Evolutionary conservation across 2,329 filamentous ascomycete species (phyloP), one percentile per base, ranked within the genome.

Genomic region (Erysiphe pulchra): DNA sequence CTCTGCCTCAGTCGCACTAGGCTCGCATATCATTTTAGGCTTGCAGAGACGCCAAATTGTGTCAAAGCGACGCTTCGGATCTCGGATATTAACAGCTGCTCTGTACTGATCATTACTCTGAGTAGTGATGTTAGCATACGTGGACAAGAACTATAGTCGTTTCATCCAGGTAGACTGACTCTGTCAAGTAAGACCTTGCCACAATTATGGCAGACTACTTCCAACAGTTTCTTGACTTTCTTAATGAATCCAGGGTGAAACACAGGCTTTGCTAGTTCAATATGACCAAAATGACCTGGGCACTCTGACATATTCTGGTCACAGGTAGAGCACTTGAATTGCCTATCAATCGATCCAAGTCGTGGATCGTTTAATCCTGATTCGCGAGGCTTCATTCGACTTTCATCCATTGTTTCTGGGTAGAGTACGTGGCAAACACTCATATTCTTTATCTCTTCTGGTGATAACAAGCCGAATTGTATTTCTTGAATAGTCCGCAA

Each of bases 391-490:
- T 83, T 83, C 54, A 82, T 78, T 58, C 86, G 81, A 62, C 80
- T 80, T 63, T 98, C 90, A 60, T 98, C 90, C 90, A 98, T 94
- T 28, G 90, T 95, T 68, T 98, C 90, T n/a, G 90, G 86, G 60
- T 94, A 95, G 62, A 90, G 73, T 61, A 98, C 87, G 62, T 93
- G 83, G 55, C 78, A 81, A 51, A 95, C 87, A 64, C 86, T 94
- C 84, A 95, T 92, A 58, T 80, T 86, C 70, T 98, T 95, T 65
- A 95, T 93, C 68, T 98, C 92, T 62, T 98, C 90, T 24, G 90
- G 90, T 33, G 90, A 92, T 63, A 98, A 75, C 60, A 98, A 74
- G 60, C 90, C 90, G 61, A 98, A 98, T 70, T 98, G 92, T 57
- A 98, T 93, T 71, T 98, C 92, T 71, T 94, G 80, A 58, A 98